phyloP scores from a whole-genome alignment of 1,139 yeast genomes.

The Lodderomyces metapsilosis region DNA sequence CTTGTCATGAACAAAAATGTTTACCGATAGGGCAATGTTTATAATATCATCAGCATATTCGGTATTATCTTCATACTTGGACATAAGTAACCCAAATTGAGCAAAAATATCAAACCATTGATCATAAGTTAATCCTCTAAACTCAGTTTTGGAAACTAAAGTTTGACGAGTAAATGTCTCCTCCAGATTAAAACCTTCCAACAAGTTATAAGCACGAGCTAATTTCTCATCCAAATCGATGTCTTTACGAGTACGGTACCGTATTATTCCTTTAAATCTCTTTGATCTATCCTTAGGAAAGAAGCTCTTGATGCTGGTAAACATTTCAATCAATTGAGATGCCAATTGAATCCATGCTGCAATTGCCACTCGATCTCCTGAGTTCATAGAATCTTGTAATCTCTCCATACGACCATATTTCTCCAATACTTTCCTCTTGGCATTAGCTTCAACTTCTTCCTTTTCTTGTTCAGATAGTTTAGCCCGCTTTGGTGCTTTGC shows the following conservation, averaged over 20 bases:
- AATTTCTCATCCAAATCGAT: constrained; percentile 71
- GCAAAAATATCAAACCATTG: constrained; percentile 85
- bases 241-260: constrained; percentile 58
- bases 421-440: constrained; percentile 61
- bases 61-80: constrained; percentile 55
- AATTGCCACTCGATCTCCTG: constrained; percentile 61
- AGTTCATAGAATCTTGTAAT: constrained; percentile 52
- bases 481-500: constrained; percentile 22
- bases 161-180: constrained; percentile 35
- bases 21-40: constrained; percentile 72
- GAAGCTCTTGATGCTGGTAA: constrained; percentile 71
- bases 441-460: constrained; percentile 54
- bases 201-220: constrained; percentile 62
- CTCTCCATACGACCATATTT: constrained; percentile 63
- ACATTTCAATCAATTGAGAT: constrained; percentile 77
- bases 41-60: constrained; percentile 70
- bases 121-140: constrained; percentile 74
- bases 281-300: constrained; percentile 75
- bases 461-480: constrained; percentile 53
- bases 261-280: constrained; percentile 65
- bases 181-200: constrained; percentile 57
- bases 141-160: constrained; percentile 49
- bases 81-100: constrained; percentile 68
- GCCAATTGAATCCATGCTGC: constrained; percentile 85
- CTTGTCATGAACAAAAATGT: constrained; percentile 69